These are phyloP conservation scores for Glonium stellatum DNA, from an alignment of 495 filamentous ascomycete genomes.

Conservation along the genomic window DNA sequence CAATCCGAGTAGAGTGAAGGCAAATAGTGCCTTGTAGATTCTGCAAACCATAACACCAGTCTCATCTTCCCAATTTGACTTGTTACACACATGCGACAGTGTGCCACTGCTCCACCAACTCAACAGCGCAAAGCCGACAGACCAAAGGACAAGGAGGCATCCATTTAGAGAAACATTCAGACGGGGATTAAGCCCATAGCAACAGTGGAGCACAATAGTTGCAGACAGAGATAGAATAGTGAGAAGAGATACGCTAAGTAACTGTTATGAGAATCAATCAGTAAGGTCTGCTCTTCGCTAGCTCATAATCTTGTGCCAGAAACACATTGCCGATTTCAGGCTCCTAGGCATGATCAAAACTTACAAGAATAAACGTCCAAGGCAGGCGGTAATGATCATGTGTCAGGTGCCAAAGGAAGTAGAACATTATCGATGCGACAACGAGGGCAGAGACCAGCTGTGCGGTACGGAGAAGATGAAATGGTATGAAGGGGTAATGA, in stretches of 20 bases:
- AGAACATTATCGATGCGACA: slow-evolving; percentile 51
- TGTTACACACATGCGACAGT: slow-evolving; percentile 51
- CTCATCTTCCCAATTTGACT: slow-evolving; percentile 48
- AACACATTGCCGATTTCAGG: too few species aligned
- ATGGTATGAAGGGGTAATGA: slow-evolving; percentile 50
- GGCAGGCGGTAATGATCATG: slow-evolving; percentile 49
- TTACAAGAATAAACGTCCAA: slow-evolving; percentile 59
- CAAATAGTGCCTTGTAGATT: slow-evolving; percentile 59
- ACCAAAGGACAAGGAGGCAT: slow-evolving; percentile 50
- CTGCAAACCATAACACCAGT: slow-evolving; percentile 56
- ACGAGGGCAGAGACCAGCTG: slow-evolving; percentile 50
- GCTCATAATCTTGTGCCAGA: too few species aligned
- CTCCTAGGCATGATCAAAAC: slow-evolving; percentile 10
- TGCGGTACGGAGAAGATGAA: slow-evolving; percentile 48
- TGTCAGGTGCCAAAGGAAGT: slow-evolving; percentile 56
- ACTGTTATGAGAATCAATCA: slow-evolving; percentile 35
- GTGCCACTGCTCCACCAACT: slow-evolving; percentile 52
- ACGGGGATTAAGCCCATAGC: slow-evolving; percentile 49
- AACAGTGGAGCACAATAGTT: slow-evolving; percentile 52
- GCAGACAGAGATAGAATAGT: slow-evolving; percentile 48
- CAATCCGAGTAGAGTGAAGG: slow-evolving; percentile 51
- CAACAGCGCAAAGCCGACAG: slow-evolving; percentile 49
- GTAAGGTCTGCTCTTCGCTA: background rate
- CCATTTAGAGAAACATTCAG: slow-evolving; percentile 50
- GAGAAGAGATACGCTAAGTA: slow-evolving; percentile 49